Evolutionary conservation across 495 filamentous ascomycete genomes (phyloP).

Genomic region (Neurospora sp.): DNA sequence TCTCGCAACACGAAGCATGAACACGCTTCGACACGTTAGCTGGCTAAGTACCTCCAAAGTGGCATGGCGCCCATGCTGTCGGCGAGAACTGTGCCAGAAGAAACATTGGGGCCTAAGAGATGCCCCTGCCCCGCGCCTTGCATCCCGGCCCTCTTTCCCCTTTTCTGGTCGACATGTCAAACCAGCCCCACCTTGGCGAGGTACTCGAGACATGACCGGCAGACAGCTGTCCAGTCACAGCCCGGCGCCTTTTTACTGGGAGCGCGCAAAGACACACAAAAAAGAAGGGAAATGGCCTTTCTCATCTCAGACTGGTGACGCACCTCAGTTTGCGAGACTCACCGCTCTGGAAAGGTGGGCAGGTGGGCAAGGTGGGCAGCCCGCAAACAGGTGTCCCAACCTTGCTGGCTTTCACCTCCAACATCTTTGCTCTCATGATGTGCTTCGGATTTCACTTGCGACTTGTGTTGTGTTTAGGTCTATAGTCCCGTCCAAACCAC

Average conservation of each 20-base stretch:
- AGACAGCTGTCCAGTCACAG: conserved; percentile 3
- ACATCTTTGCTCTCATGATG: background rate
- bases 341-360: conserved; percentile 9
- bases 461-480: background rate
- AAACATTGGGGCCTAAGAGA: background rate
- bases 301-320: background rate
- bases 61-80: background rate
- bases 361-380: background rate
- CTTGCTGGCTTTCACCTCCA: background rate
- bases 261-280: background rate
- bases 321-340: conserved; percentile 1
- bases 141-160: conserved; percentile 2
- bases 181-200: conserved; percentile 8
- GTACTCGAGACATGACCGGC: conserved; percentile 8
- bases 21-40: conserved; percentile 1
- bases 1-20: background rate
- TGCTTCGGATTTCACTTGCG: background rate
- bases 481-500: background rate
- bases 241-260: conserved; percentile 1
- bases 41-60: conserved; percentile 1
- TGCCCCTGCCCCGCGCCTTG: conserved; percentile 14
- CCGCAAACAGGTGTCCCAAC: background rate
- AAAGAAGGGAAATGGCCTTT: background rate
- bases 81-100: background rate
- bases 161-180: conserved; percentile 6